Percentiles rank a stretch among this genome's conserved stretches.
Evolutionary conservation across 177 flowering plant species (phyloP).

Genomic region (Vitis hybrid): DNA sequence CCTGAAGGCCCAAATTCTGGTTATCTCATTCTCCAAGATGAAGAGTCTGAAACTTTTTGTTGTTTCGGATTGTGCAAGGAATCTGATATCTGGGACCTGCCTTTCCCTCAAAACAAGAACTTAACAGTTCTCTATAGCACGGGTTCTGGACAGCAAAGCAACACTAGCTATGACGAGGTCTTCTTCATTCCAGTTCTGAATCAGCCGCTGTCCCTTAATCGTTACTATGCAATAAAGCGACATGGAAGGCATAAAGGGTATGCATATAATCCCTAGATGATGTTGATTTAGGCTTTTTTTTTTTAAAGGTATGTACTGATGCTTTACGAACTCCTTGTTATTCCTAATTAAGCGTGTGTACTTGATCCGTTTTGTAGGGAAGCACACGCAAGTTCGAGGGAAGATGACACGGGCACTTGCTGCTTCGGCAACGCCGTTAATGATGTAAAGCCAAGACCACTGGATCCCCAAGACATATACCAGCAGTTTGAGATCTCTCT

Average conservation of each 20-base stretch:
- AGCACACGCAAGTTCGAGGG: constrained; percentile 34
- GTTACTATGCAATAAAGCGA: constrained; percentile 34
- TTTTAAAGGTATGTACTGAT: background rate
- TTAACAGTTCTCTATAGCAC: constrained; percentile 14
- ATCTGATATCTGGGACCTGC: constrained; percentile 16
- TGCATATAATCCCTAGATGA: background rate
- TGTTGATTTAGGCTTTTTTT: background rate
- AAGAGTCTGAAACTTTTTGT: constrained; percentile 23
- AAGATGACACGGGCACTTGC: constrained; percentile 31
- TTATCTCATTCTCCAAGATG: constrained; percentile 38
- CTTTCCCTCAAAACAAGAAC: constrained; percentile 53
- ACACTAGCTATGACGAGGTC: constrained; percentile 9
- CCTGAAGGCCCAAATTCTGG: constrained; percentile 56
- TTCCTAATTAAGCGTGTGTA: background rate
- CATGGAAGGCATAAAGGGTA: constrained; percentile 44
- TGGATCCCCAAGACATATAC: constrained; percentile 30
- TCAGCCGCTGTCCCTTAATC: constrained; percentile 46
- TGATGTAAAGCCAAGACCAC: constrained; percentile 35
- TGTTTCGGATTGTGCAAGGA: constrained; percentile 34
- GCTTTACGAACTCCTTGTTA: background rate
- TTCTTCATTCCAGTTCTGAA: constrained; percentile 44
- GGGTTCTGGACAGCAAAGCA: background rate
- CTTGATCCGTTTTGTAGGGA: constrained; percentile 22
- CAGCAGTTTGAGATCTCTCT: constrained; percentile 37
- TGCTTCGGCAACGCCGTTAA: constrained; percentile 23